Conservation (phyloP, 805 yeast species). For the Ogataea siamensis region DNA sequence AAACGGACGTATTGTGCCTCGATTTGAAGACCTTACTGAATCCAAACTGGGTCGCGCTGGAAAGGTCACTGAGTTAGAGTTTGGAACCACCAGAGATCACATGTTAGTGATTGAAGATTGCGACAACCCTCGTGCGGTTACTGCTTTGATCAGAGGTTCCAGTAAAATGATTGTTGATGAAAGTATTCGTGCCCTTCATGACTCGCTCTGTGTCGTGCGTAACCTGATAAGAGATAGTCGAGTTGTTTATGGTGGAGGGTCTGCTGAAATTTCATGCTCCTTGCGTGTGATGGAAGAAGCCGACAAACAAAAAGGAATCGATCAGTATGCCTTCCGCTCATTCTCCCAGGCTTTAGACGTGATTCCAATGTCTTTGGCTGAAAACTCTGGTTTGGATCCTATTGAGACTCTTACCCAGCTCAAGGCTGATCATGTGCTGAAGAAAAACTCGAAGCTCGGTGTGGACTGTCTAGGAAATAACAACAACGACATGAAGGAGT, state of each 20-base stretch:
- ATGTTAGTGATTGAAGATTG: slow-evolving; percentile 94
- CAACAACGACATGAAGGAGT: slow-evolving; percentile 87
- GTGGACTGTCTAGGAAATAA: slow-evolving; percentile 92
- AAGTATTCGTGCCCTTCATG: slow-evolving; percentile 94
- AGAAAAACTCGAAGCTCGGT: slow-evolving; percentile 69
- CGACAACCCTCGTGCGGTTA: slow-evolving; percentile 82
- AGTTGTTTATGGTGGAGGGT: slow-evolving; percentile 99
- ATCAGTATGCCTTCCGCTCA: slow-evolving; percentile 96
- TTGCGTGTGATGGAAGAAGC: slow-evolving; percentile 89
- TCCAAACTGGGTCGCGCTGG: slow-evolving; percentile 90
- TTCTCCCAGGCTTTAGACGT: slow-evolving; percentile 88
- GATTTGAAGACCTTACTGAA: slow-evolving; percentile 85
- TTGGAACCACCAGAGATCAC: slow-evolving; percentile 95
- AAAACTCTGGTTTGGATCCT: slow-evolving; percentile 93
- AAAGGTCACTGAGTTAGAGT: slow-evolving; percentile 77
- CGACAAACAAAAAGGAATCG: slow-evolving; percentile 89
- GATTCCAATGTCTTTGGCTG: slow-evolving; percentile 93
- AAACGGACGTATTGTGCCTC: slow-evolving; percentile 93
- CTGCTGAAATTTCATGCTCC: slow-evolving; percentile 93
- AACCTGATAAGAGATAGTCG: slow-evolving; percentile 88
- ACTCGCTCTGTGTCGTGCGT: slow-evolving; percentile 95
- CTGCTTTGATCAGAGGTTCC: slow-evolving; percentile 92
- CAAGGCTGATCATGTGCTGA: slow-evolving; percentile 81
- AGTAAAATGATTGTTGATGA: slow-evolving; percentile 98
- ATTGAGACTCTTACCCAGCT: slow-evolving; percentile 83